phyloP scores from a whole-genome alignment of 225 moss, liverwort and hornwort genomes.

The Polytrichum formosum region DNA sequence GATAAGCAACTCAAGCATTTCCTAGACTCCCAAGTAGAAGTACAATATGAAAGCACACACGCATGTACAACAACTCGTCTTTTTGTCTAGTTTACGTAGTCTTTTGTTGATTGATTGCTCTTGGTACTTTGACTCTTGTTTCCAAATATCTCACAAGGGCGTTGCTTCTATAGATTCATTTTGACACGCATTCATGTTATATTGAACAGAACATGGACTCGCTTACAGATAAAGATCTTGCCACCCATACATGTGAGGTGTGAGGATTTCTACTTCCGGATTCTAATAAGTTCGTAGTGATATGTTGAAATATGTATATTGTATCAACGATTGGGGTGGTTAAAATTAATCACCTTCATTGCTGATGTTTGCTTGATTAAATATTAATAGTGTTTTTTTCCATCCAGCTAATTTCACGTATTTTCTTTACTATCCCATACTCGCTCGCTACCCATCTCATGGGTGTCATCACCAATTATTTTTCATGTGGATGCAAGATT shows the following conservation, averaged over 20 bases:
- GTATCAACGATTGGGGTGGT: too few relatives aligned
- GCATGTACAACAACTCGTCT: too few relatives aligned
- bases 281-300: too few relatives aligned
- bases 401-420: neutral
- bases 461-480: neutral
- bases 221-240: constrained; percentile 35
- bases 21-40: too few relatives aligned
- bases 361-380: neutral
- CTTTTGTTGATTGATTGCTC: too few relatives aligned
- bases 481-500: neutral
- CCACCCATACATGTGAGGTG: constrained; percentile 45
- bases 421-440: neutral
- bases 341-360: neutral
- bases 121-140: too few relatives aligned
- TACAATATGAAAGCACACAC: too few relatives aligned
- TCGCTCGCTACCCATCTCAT: neutral
- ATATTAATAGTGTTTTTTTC: neutral
- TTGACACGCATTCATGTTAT: neutral
- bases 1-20: too few relatives aligned
- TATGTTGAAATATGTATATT: too few relatives aligned
- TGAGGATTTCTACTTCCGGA: neutral
- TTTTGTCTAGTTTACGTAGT: too few relatives aligned
- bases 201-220: constrained; percentile 29
- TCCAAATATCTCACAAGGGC: too few relatives aligned
- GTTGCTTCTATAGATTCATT: neutral